phyloP scores from a whole-genome alignment of 2,329 filamentous ascomycete species.

The Monosporascus ibericus region DNA sequence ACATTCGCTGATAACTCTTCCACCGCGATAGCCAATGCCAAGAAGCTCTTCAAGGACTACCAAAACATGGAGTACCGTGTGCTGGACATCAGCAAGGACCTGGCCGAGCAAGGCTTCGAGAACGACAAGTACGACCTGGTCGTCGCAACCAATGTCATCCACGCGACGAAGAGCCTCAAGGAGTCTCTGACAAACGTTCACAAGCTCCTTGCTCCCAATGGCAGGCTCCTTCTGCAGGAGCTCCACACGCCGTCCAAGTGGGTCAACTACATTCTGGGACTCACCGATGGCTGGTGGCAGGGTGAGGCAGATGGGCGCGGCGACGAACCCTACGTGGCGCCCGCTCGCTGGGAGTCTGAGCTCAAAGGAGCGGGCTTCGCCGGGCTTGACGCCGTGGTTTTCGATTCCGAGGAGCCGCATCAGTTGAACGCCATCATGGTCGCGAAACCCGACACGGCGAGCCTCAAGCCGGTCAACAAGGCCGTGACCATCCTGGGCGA shows the following conservation, averaged over 20 bases:
- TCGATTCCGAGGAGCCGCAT: constrained; percentile 1
- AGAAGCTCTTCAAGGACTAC: too few relatives aligned
- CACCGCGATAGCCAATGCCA: too few relatives aligned
- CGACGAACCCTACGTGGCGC: constrained; percentile 19
- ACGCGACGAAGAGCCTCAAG: constrained; percentile 11
- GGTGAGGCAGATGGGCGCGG: constrained; percentile 20
- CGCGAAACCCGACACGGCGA: constrained; percentile 1
- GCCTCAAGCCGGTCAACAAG: background rate
- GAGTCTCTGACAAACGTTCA: constrained; percentile 13
- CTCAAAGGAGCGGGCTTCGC: constrained; percentile 20
- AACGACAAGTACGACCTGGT: constrained; percentile 16
- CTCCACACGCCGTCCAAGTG: constrained; percentile 14
- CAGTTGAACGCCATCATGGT: constrained; percentile 12
- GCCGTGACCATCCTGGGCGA: constrained; percentile 5
- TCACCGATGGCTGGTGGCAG: constrained; percentile 29
- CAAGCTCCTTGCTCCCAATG: constrained; percentile 21
- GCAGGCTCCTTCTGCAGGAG: constrained; percentile 23
- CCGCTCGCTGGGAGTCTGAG: constrained; percentile 19
- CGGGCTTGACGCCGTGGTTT: constrained; percentile 9
- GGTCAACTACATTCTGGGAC: constrained; percentile 24
- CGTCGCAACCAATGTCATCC: constrained; percentile 17
- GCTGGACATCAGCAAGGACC: constrained; percentile 15
- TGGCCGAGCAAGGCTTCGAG: constrained; percentile 17
- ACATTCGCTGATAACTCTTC: too few relatives aligned
- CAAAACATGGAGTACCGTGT: constrained; percentile 11